Evolutionary conservation across 306 rosid species (phyloP).

Genomic region (Acmispon strigosus): DNA sequence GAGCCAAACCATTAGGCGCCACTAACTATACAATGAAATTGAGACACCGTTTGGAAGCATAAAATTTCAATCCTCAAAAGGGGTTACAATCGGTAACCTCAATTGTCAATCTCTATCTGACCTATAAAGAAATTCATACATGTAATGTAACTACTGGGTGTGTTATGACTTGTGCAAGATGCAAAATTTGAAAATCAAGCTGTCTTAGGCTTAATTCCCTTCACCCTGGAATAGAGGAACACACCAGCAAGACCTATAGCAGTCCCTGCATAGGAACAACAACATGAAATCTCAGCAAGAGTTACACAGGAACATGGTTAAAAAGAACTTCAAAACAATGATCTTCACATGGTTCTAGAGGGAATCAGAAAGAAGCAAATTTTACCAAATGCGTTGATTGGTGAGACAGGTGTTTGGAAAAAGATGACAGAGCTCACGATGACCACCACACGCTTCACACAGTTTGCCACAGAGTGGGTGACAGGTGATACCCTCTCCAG

Average conservation of each 20-base stretch:
- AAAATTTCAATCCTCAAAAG: no score
- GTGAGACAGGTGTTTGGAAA: constrained; percentile 82
- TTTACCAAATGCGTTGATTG: constrained; percentile 76
- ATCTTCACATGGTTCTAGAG: not conserved
- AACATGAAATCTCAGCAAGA: not conserved
- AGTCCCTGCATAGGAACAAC: constrained; percentile 54
- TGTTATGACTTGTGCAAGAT: not conserved
- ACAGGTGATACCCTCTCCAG: constrained; percentile 94
- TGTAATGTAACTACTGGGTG: not conserved
- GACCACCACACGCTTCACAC: constrained; percentile 93
- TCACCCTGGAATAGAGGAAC: constrained; percentile 87
- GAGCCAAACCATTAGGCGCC: constrained; percentile 16
- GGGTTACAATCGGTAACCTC: not conserved
- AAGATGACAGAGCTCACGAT: constrained; percentile 90
- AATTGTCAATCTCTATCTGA: no score
- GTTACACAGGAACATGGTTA: not conserved
- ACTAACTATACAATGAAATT: not conserved
- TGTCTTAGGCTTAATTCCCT: constrained; percentile 59
- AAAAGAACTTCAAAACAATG: not conserved
- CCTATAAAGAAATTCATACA: not conserved
- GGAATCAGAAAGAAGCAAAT: not conserved
- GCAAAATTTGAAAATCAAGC: constrained; percentile 46
- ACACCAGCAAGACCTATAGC: constrained; percentile 89
- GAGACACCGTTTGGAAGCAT: no score
- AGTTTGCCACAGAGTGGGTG: constrained; percentile 87